Conservation (phyloP, 106 monocot species). For the Narthecium ossifragum region DNA sequence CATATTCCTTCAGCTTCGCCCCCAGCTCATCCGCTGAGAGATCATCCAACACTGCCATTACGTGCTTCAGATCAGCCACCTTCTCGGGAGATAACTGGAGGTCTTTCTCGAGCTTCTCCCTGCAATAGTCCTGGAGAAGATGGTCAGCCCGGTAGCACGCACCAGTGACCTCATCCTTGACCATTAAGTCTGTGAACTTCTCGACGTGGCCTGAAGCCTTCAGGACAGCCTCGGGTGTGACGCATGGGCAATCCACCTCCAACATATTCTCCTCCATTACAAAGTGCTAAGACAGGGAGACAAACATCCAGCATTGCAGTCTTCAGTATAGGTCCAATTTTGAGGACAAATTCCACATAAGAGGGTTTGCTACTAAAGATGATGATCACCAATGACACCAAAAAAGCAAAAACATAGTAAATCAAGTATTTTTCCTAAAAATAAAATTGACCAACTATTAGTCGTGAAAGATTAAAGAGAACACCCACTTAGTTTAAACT, state of each 20-base stretch:
- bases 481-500: no score
- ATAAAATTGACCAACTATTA: no score
- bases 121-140: conserved; percentile 85
- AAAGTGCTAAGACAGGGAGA: conserved; percentile 56
- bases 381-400: no score
- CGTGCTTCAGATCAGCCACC: conserved; percentile 62
- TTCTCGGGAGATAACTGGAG: conserved; percentile 56
- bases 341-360: no score
- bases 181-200: conserved; percentile 97
- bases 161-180: conserved; percentile 92
- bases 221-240: conserved; percentile 84
- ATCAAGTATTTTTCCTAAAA: no score
- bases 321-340: no score
- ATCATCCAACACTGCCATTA: conserved; percentile 69
- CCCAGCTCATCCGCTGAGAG: conserved; percentile 72
- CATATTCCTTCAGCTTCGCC: conserved; percentile 82
- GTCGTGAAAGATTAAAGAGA: no score
- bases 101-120: conserved; percentile 93
- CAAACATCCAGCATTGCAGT: no score
- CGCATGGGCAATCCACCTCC: conserved; percentile 90
- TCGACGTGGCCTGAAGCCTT: conserved; percentile 97
- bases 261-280: conserved; percentile 96
- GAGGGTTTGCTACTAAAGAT: no score
- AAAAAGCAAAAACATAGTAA: no score
- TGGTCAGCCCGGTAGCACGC: conserved; percentile 93